These are phyloP conservation scores for Alnus rubra DNA, from an alignment of 306 rosid genomes.

Conservation along the genomic window DNA sequence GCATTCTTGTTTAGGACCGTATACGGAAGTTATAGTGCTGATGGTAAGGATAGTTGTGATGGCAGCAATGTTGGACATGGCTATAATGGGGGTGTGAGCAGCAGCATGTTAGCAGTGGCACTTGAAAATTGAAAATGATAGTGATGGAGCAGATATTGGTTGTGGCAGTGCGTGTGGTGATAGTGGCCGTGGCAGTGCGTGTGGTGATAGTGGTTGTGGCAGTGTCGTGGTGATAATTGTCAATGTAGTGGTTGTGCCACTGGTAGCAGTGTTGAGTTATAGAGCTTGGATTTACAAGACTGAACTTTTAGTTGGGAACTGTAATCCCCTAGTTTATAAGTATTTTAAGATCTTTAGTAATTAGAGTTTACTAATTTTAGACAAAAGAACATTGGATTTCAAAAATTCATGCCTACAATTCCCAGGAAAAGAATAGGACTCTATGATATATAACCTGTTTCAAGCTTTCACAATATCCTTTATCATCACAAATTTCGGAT, in stretches of 20 bases:
- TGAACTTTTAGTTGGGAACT: background rate
- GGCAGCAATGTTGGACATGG: background rate
- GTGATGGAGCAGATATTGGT: background rate
- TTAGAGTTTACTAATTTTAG: background rate
- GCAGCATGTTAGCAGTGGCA: background rate
- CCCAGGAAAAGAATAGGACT: slow-evolving; percentile 3
- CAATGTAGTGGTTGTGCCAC: background rate
- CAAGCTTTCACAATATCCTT: slow-evolving; percentile 36
- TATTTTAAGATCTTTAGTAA: background rate
- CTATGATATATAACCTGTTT: slow-evolving; percentile 52
- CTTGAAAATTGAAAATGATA: background rate
- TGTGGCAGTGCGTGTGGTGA: background rate
- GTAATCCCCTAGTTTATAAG: background rate
- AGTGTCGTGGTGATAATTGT: background rate
- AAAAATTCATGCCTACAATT: background rate
- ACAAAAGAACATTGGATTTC: background rate
- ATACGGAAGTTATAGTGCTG: background rate
- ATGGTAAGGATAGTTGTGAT: background rate
- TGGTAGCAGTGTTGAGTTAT: background rate
- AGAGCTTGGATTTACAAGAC: background rate
- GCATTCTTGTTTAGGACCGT: background rate
- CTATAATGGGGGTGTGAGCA: background rate
- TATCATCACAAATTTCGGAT: slow-evolving; percentile 39
- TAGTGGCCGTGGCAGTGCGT: background rate
- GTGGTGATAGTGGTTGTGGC: background rate